Evolutionary conservation across 1,284 basidiomycete species (phyloP).

Genomic region (Heterobasidion irregulare): DNA sequence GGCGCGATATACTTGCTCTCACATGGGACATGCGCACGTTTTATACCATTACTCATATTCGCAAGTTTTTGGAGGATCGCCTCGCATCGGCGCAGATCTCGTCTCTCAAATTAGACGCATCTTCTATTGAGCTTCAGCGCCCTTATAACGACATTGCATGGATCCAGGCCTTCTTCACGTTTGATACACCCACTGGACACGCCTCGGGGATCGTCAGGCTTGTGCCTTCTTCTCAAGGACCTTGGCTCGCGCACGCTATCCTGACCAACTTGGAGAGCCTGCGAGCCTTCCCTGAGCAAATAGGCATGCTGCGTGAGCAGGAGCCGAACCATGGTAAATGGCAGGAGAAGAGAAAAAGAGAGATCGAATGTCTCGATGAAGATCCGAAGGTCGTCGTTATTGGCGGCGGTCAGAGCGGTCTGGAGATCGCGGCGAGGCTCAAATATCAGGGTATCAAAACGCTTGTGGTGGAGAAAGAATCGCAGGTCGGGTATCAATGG

Average conservation of each 20-base stretch:
- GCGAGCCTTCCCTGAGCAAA: slow-evolving; percentile 38
- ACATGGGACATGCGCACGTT: slow-evolving; percentile 66
- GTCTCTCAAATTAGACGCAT: slow-evolving; percentile 29
- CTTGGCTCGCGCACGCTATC: slow-evolving; percentile 52
- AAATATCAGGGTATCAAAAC: slow-evolving; percentile 43
- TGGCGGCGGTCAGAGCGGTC: slow-evolving; percentile 60
- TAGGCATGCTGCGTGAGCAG: slow-evolving; percentile 27
- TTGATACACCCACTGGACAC: slow-evolving; percentile 42
- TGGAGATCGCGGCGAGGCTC: slow-evolving; percentile 51
- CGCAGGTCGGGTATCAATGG: slow-evolving; percentile 53
- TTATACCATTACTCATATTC: slow-evolving; percentile 31
- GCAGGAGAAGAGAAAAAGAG: slow-evolving; percentile 28
- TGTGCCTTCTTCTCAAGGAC: slow-evolving; percentile 35
- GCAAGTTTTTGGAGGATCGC: slow-evolving; percentile 36
- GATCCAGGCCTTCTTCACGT: slow-evolving; percentile 51
- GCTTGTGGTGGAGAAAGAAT: slow-evolving; percentile 46
- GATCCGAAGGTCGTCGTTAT: slow-evolving; percentile 45
- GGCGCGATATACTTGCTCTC: slow-evolving; percentile 54
- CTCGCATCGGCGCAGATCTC: slow-evolving; percentile 28
- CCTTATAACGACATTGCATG: slow-evolving; percentile 51
- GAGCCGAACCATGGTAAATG: slow-evolving; percentile 34
- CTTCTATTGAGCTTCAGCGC: slow-evolving; percentile 25
- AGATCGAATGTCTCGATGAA: slow-evolving; percentile 28
- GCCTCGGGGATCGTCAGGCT: slow-evolving; percentile 46
- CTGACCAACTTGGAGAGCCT: slow-evolving; percentile 54